Conservation (phyloP, 805 yeast species). For the Metschnikowia gruessii region DNA sequence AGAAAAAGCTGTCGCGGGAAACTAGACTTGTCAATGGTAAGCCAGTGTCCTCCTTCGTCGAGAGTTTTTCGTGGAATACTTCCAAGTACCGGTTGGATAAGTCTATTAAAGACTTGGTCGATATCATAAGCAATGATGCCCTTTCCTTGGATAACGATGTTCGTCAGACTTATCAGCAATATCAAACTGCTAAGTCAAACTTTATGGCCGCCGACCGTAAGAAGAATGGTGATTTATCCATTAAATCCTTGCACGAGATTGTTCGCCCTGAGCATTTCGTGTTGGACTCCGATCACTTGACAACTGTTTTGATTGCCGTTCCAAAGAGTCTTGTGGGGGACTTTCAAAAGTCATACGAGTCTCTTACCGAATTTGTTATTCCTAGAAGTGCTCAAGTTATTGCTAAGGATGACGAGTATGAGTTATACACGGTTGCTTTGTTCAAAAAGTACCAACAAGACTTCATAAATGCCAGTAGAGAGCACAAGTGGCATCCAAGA, state of each 20-base stretch:
- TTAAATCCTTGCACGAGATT: conserved; percentile 84
- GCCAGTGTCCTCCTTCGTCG: conserved; percentile 60
- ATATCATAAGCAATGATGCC: conserved; percentile 70
- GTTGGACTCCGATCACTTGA: conserved; percentile 78
- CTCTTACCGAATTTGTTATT: conserved; percentile 74
- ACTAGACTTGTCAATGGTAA: conserved; percentile 42
- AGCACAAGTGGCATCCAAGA: conserved; percentile 86
- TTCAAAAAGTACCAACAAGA: conserved; percentile 78
- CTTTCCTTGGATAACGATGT: conserved; percentile 82
- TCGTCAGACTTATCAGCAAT: conserved; percentile 66
- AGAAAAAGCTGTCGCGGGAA: conserved; percentile 23
- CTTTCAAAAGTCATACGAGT: conserved; percentile 72
- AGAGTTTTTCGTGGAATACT: conserved; percentile 82
- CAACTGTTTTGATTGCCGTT: conserved; percentile 83
- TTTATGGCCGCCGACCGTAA: conserved; percentile 87
- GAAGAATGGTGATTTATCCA: conserved; percentile 89
- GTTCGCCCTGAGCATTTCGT: conserved; percentile 84
- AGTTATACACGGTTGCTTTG: conserved; percentile 72
- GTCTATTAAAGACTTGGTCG: conserved; percentile 72
- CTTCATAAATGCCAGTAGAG: conserved; percentile 71
- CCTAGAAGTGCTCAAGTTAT: conserved; percentile 82
- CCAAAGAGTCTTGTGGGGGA: conserved; percentile 62
- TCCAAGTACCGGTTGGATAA: conserved; percentile 84
- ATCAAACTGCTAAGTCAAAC: conserved; percentile 79
- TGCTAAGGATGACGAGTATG: conserved; percentile 69